Evolutionary conservation across 169 alveolate species (phyloP), one percentile per base, ranked within the genome.

Genomic region (Cryptosporidium andersoni): DNA sequence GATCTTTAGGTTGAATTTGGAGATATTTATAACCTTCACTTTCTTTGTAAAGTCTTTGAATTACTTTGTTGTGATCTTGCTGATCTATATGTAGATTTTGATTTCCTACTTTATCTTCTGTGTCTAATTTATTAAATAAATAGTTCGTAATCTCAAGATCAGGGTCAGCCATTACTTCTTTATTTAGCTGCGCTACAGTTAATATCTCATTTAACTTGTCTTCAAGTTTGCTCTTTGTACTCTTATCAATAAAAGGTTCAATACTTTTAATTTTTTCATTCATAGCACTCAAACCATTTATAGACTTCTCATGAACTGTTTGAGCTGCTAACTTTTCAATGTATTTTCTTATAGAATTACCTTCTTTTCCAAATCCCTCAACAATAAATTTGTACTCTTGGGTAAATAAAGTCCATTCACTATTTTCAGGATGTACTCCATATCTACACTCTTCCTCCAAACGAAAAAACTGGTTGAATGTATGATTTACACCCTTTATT

Each of bases 201-300:
- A 25, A 25, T 0, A 25, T 25, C 25, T 25, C 25, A 25, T 25
- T 25, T 25, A 25, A 25, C 25, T 25, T 25, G 25, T 25, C 25
- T 25, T 25, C 25, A 25, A 25, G 25, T 25, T 25, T 25, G 25
- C 25, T 25, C 25, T 25, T 25, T 25, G 25, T 25, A 49, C 14
- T 0, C 1, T 56, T 25, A 7, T 25, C 51, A 4, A 66, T 49
- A 37, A 52, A 14, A 11, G 43, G 64, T 48, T 51, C 51, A 34
- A 34, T 52, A 37, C 51, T 43, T 9, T 66, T 64, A 5, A 51
- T 51, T 39, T 51, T 48, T 25, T 16, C 11, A 39, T 66, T 45
- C 65, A 66, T 66, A 25, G 51, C 81, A 62, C 51, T 66, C 9
- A 66, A 45, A 14, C 81, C 81, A 51, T 58, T 14, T 3, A 4